A percentile compares a stretch with the other conserved stretches of the same genome.
These are phyloP conservation scores for Tetrahymena thermophila DNA, from an alignment of 73 alveolate species.

Conservation along the genomic window DNA sequence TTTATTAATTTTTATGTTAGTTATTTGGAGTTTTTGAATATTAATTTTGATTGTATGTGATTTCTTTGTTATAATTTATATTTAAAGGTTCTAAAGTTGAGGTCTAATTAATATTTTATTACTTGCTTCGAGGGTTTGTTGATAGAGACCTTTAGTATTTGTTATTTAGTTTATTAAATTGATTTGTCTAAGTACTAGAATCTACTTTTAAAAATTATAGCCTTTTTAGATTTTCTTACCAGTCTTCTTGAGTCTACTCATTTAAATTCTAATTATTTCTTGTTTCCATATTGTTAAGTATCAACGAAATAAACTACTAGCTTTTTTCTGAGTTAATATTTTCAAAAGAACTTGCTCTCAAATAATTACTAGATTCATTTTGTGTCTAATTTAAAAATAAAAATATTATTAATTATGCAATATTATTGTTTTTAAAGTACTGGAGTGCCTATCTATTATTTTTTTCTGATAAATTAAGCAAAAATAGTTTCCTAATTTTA, in stretches of 20 bases:
- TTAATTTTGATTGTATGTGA: background rate
- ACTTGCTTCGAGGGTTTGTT: background rate
- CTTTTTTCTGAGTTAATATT: background rate
- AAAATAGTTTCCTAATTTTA: background rate
- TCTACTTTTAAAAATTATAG: background rate
- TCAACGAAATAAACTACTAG: background rate
- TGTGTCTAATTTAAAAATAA: background rate
- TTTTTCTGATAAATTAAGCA: background rate
- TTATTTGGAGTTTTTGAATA: background rate
- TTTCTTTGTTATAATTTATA: too few relatives aligned
- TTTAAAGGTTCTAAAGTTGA: background rate
- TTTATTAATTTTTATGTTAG: too few relatives aligned
- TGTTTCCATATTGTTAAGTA: background rate
- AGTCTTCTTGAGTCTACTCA: background rate
- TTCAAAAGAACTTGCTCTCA: background rate
- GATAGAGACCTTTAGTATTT: background rate
- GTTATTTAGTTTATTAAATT: background rate
- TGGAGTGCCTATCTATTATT: background rate
- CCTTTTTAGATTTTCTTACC: background rate
- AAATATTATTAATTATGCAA: too few relatives aligned
- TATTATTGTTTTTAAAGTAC: background rate
- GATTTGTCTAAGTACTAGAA: background rate
- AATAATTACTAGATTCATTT: background rate
- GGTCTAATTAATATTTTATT: background rate
- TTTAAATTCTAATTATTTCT: background rate